Conservation (phyloP, 495 filamentous ascomycete genomes). For the Penicillium lagena region DNA sequence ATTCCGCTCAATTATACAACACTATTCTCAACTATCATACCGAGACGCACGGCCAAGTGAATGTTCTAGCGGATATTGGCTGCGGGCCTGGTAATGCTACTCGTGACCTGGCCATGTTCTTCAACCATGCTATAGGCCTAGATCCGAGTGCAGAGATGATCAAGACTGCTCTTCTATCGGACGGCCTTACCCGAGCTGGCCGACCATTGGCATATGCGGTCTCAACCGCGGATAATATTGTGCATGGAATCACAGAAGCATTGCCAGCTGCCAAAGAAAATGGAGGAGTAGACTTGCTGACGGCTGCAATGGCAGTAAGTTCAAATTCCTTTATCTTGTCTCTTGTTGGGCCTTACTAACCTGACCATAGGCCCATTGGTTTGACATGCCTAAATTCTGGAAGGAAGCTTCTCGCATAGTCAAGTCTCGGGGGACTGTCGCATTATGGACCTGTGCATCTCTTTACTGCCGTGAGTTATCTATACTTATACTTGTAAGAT, state of each 20-base stretch:
- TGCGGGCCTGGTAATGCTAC: conserved; percentile 45
- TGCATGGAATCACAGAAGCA: conserved; percentile 6
- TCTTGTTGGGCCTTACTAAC: not conserved
- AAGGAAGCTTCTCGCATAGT: conserved; percentile 36
- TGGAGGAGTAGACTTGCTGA: conserved; percentile 42
- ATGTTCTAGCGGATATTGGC: conserved; percentile 43
- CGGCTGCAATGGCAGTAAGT: conserved; percentile 37
- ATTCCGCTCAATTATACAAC: conserved; percentile 31
- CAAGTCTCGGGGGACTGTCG: conserved; percentile 46
- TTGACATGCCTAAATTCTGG: conserved; percentile 50
- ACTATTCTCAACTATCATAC: conserved; percentile 39
- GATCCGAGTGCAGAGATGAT: conserved; percentile 51
- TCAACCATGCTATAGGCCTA: conserved; percentile 34
- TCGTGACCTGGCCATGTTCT: conserved; percentile 29
- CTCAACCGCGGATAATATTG: conserved; percentile 30
- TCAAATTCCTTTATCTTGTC: not conserved
- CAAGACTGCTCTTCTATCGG: conserved; percentile 18
- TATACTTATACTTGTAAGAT: not conserved
- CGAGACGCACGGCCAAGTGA: conserved; percentile 27
- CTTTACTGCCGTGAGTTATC: conserved; percentile 19
- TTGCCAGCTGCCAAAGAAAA: conserved; percentile 1
- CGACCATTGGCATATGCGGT: conserved; percentile 30
- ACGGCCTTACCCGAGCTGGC: conserved; percentile 9
- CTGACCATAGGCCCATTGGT: conserved; percentile 45
- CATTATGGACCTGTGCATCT: conserved; percentile 34